Percentiles rank a stretch among this genome's conserved stretches.
phyloP scores from a whole-genome alignment of 192 early-diverging fungal genomes.

The Mortierella hygrophila region DNA sequence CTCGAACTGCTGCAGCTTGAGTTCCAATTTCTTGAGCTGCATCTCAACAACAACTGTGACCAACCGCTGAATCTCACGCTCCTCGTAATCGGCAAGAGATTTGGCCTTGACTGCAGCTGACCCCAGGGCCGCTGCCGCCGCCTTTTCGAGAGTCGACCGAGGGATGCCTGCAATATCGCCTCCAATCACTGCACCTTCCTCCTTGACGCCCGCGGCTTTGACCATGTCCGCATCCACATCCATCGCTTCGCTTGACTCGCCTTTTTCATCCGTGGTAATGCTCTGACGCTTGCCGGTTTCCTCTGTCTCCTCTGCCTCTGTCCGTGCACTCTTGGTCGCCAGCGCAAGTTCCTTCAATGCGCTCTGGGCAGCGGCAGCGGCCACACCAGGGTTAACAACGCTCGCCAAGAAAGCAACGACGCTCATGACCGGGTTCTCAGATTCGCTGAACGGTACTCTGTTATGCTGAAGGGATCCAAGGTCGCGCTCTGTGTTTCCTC shows the following conservation, averaged over 20 bases:
- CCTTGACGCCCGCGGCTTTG: neutral
- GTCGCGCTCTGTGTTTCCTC: constrained; percentile 47
- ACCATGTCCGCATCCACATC: constrained; percentile 42
- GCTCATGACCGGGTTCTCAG: constrained; percentile 93
- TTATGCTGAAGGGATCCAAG: constrained; percentile 78
- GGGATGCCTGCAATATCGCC: constrained; percentile 38
- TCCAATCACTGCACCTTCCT: constrained; percentile 9
- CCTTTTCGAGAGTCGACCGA: constrained; percentile 76
- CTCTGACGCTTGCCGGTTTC: neutral
- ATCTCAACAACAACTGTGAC: constrained; percentile 87
- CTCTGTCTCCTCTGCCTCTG: constrained; percentile 23
- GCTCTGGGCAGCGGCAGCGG: constrained; percentile 87
- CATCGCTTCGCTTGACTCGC: constrained; percentile 32
- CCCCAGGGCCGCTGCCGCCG: constrained; percentile 89
- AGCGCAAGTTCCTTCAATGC: constrained; percentile 79
- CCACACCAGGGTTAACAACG: constrained; percentile 90
- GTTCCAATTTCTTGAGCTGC: constrained; percentile 90
- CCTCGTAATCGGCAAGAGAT: constrained; percentile 84
- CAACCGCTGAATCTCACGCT: constrained; percentile 85
- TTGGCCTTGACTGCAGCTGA: constrained; percentile 94
- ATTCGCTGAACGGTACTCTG: constrained; percentile 79
- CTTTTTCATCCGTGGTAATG: neutral
- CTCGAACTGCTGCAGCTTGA: constrained; percentile 95
- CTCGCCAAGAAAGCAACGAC: constrained; percentile 90
- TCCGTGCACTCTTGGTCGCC: constrained; percentile 32